Evolutionary conservation across 306 rosid genomes (phyloP), one percentile per base, ranked within the genome.

Genomic region (Cucurbita maxima): DNA sequence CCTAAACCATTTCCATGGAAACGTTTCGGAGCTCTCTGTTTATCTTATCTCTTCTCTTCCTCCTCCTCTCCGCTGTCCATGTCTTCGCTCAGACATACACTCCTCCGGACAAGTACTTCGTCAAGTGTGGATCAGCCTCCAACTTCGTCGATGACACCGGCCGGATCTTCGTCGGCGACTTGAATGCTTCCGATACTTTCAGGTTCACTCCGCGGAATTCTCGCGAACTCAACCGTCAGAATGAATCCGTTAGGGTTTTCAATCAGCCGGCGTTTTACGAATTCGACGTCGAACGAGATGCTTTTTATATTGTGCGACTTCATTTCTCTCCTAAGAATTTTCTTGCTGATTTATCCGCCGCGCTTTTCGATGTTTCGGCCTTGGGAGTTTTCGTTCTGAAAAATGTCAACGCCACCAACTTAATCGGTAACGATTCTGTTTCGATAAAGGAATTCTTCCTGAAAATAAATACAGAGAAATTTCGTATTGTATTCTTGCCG

Each of bases 301-400:
- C 74, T 16, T 19, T 41, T 57, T 54, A 86, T 72, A 15, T 79
- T 58, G 77, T 85, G 78, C 86, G 89, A 55, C 89, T 85, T 20
- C 89, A 82, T 70, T 82, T 85, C 80, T 78, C 50, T 5, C 77
- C 85, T 57, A 78, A 81, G 51, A 4, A 63, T 15, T 80, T 84
- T 71, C 3, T 74, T 1, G 34, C 73, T 18, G 78, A 80, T 58
- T 81, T 82, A 3, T 22, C 83, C 22, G 0, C 76, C 2, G 89
- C 85, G 11, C 18, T 44, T 22, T 85, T 85, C 44, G 80, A 75
- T 60, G 86, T 84, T 70, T 82, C 80, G 1, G 70, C 82, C 76
- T 74, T 76, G 45, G 68, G 73, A 8, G 68, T 67, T 52, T 66
- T 54, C 56, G 76, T 87, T 47, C 37, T 85, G 58, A 79, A 34